Evolutionary conservation across 2,329 filamentous ascomycete genomes (phyloP).

Genomic region (Aureobasidium sp.): DNA sequence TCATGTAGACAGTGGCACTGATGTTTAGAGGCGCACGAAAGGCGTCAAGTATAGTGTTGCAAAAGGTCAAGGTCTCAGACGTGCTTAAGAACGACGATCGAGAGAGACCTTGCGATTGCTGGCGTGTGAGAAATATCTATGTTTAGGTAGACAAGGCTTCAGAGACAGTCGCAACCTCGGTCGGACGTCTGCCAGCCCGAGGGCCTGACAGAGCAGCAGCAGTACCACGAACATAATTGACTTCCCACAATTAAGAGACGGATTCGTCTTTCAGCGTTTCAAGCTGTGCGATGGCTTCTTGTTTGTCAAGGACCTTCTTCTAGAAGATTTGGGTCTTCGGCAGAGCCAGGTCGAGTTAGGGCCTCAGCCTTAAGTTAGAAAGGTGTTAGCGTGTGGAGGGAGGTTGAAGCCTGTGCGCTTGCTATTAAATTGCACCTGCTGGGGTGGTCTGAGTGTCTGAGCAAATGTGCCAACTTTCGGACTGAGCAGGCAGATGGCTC

Average conservation of each 20-base stretch:
- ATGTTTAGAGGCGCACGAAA: background rate
- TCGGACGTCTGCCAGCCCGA: background rate
- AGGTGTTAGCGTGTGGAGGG: conserved; percentile 14
- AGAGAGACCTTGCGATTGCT: background rate
- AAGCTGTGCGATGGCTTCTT: conserved; percentile 3
- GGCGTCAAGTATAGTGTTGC: background rate
- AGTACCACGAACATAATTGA: background rate
- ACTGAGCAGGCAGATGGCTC: background rate
- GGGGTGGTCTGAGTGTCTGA: conserved; percentile 11
- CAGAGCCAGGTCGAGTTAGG: conserved; percentile 5
- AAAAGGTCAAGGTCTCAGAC: background rate
- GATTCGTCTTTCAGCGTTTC: background rate
- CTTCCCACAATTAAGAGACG: background rate
- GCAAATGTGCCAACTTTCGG: background rate
- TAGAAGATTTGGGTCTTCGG: conserved; percentile 9
- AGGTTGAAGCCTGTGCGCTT: conserved; percentile 7
- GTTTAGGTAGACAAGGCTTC: conserved; percentile 1
- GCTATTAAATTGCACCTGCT: conserved; percentile 8
- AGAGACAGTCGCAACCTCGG: conserved; percentile 1
- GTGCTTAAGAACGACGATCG: background rate
- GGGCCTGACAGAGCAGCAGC: background rate
- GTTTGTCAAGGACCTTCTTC: background rate
- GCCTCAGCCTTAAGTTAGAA: conserved; percentile 14
- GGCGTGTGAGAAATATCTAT: background rate
- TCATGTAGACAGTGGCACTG: background rate